Base-by-base conservation (phyloP, 2,329 filamentous ascomycete genomes). In the Phyllosticta paracitricarpa region DNA sequence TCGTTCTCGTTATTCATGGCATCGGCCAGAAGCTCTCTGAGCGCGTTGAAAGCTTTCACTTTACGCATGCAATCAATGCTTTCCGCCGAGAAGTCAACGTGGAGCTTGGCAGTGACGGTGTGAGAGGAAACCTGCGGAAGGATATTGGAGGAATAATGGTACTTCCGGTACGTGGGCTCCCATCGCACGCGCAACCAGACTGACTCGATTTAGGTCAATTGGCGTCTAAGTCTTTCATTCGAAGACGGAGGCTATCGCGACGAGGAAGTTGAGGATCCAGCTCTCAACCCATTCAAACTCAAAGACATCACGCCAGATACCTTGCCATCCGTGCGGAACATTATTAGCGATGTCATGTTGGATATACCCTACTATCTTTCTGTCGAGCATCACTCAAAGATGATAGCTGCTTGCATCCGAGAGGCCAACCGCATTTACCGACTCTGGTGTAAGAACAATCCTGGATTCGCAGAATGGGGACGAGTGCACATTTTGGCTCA, bases 361-460 rank as follows among this genome's bases (percentile, higher is more conserved):
- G 94, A 99, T 71, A 93, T 99, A 57, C 94, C 94, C 0, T 97
- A 96, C 71, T 99, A 97, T 76, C 87, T 99, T 76, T 97, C 93
- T 0, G 89, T 95, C 63, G 69, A 74, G 61, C 93, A 97, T 75
- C 96, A 97, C 69, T 84, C 87, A 3, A 96, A 91, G 73, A 97
- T 99, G 92, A 89, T 96, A 57, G 82, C 87, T 53, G 92, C 94
- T 1, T 86, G 97, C 56, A 87, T 96, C 51, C 83, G 82, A 62
- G 94, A 99, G 76, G 93, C 94, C 7, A 99, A 99, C 69, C 84
- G 93, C 4, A 89, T 99, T n/a, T 97, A 96, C 71, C 84, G 89
- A 19, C 81, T 97, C 1, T 99, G 94, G 94, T 97, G 92, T 70
- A 82, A 83, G 55, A 97, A 97, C 71, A 97, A 99, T 65, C 89